A percentile compares a stretch with the other conserved stretches of the same genome.
These are phyloP conservation scores for Carpinus fangiana DNA, from an alignment of 306 rosid genomes.

Conservation along the genomic window DNA sequence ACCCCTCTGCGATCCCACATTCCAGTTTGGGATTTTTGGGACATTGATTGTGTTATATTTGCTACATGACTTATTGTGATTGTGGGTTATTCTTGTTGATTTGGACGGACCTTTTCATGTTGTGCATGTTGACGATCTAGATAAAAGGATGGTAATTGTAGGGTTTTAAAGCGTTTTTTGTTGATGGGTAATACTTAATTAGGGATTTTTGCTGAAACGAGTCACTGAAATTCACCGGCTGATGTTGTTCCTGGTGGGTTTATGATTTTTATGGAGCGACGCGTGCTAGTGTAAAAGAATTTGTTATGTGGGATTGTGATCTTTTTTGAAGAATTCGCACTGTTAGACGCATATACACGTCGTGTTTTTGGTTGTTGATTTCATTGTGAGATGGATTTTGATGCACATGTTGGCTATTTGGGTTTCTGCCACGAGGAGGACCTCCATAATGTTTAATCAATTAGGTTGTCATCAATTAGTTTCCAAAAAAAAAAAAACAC, in stretches of 20 bases:
- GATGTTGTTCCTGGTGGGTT: conserved; percentile 6
- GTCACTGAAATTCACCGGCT: conserved; percentile 22
- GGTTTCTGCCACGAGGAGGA: conserved; percentile 4
- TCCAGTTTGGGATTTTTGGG: conserved; percentile 31
- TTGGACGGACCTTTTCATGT: conserved; percentile 33
- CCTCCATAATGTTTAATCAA: background rate
- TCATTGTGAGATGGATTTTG: conserved; percentile 12
- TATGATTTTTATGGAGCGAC: background rate
- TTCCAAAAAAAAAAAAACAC: background rate
- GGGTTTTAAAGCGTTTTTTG: conserved; percentile 42
- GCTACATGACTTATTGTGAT: conserved; percentile 25
- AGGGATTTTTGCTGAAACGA: conserved; percentile 41
- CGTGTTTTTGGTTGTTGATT: conserved; percentile 3
- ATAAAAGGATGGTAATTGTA: conserved; percentile 26
- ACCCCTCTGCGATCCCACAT: conserved; percentile 37
- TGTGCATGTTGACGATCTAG: conserved; percentile 56
- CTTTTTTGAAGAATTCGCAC: background rate
- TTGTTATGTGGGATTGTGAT: conserved; percentile 1
- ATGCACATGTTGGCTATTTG: background rate
- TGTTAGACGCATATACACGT: background rate
- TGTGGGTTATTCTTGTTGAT: background rate
- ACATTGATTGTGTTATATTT: conserved; percentile 38
- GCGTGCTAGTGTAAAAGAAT: background rate
- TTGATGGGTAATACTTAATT: conserved; percentile 38
- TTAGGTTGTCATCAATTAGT: background rate